Base-by-base conservation (phyloP, 768 basidiomycete genomes). In the Sistotremastrum niveocremeum region DNA sequence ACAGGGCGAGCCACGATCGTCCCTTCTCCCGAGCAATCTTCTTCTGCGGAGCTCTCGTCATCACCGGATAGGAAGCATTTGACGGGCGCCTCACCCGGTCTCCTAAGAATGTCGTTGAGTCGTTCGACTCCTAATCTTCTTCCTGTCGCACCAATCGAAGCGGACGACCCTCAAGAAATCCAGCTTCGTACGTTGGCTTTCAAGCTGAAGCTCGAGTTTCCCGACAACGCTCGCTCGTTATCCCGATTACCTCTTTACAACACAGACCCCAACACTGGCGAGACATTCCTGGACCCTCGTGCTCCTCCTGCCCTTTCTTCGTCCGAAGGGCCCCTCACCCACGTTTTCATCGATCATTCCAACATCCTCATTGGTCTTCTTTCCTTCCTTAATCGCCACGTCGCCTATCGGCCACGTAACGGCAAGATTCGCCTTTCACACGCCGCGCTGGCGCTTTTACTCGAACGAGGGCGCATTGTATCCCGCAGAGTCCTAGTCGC, bases 351-450 rank as follows among this genome's bases (percentile, higher is more conserved):
- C 29, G 70, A 71, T 48, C 69, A 72, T 70, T 90, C 87, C 10
- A 91, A 91, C 57, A 89, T 91, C 51, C 73, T 90, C 40, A 79
- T 91, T 49, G 87, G 87, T 34, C 72, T 89, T 46, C 59, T 89
- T n/a, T 74, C 70, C 31, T 76, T 81, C 60, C 61, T 83, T 44
- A 79, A 76, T 57, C 76, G 71, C 46, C 68, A 74, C 51, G 63
- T 68, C n/a, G 64, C 62, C 35, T 65, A 62, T 40, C 55, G 59
- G 45, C 49, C 20, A 54, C 56, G 52, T 67, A 59, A 55, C 61
- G 60, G 52, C 66, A 57, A 57, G 56, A 55, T 39, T 65, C 78
- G 77, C 51, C 62, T 93, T 20, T 89, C 83, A 43, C 86, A 91
- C 60, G 71, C 79, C 3, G 81, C 84, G 4, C 69, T 91, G 33